Evolutionary conservation across 139 green algal species (phyloP).

Genomic region (Tetratostichococcus sp.): DNA sequence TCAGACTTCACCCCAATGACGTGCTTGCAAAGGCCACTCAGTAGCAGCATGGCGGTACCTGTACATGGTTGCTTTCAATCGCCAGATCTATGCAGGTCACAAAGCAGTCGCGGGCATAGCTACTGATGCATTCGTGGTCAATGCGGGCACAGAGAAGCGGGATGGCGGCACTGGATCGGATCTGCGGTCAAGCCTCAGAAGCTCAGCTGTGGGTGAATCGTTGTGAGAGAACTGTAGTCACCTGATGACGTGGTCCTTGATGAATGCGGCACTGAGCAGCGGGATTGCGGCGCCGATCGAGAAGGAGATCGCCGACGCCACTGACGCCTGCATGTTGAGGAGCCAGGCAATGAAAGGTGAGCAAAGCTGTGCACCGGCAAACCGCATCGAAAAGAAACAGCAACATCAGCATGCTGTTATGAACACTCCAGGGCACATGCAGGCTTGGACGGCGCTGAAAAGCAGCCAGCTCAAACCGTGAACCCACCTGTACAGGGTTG

Average conservation of each 20-base stretch:
- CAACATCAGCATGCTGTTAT: not conserved
- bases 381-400: not conserved
- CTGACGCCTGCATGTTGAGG: constrained; percentile 28
- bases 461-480: not conserved
- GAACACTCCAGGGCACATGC: not conserved
- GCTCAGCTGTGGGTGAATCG: not conserved
- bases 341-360: not conserved
- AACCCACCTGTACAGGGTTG: constrained; percentile 58
- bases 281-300: constrained; percentile 54
- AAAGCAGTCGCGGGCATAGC: too few species aligned
- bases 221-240: not conserved
- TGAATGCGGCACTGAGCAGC: constrained; percentile 59
- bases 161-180: not conserved
- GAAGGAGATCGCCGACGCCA: constrained; percentile 60
- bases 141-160: too few species aligned
- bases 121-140: too few species aligned
- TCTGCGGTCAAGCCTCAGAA: not conserved
- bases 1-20: too few species aligned
- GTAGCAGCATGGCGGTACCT: too few species aligned
- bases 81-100: too few species aligned
- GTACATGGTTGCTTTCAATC: too few species aligned
- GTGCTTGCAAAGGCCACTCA: too few species aligned
- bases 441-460: not conserved
- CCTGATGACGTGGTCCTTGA: constrained; percentile 22
- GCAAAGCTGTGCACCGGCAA: not conserved